phyloP scores from a whole-genome alignment of 176 grass and related monocot genomes.

The Phoenix roebelenii region DNA sequence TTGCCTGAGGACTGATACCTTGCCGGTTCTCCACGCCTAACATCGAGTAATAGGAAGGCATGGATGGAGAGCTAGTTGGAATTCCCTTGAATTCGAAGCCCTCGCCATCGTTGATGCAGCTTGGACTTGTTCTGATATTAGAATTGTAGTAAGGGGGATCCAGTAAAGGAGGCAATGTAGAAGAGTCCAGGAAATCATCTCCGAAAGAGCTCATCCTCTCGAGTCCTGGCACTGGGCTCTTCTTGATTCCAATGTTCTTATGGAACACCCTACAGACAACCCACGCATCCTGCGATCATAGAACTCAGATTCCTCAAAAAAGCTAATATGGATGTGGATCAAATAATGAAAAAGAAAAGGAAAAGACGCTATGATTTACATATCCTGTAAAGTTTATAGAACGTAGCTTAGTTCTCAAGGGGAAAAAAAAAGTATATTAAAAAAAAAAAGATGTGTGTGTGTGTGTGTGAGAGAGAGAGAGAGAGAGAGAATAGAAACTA shows the following conservation, averaged over 20 bases:
- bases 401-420: too few species aligned
- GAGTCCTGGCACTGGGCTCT: slow-evolving; percentile 27
- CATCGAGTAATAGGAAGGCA: slow-evolving; percentile 1
- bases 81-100: slow-evolving; percentile 16
- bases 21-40: background rate
- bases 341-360: background rate
- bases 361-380: too few species aligned
- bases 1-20: background rate
- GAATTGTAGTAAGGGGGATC: slow-evolving; percentile 21
- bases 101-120: slow-evolving; percentile 28
- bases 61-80: background rate
- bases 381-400: too few species aligned
- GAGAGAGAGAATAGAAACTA: background rate
- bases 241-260: slow-evolving; percentile 37
- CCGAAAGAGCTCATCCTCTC: slow-evolving; percentile 40
- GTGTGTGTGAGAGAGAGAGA: background rate
- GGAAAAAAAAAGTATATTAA: too few species aligned
- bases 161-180: slow-evolving; percentile 48
- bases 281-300: slow-evolving; percentile 63
- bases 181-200: slow-evolving; percentile 42
- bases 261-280: slow-evolving; percentile 80
- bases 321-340: too few species aligned
- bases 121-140: background rate
- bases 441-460: too few species aligned
- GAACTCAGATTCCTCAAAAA: background rate